Evolutionary conservation across 1,284 basidiomycete species (phyloP), one percentile per base, ranked within the genome.

Genomic region (Bjerkandera adusta): DNA sequence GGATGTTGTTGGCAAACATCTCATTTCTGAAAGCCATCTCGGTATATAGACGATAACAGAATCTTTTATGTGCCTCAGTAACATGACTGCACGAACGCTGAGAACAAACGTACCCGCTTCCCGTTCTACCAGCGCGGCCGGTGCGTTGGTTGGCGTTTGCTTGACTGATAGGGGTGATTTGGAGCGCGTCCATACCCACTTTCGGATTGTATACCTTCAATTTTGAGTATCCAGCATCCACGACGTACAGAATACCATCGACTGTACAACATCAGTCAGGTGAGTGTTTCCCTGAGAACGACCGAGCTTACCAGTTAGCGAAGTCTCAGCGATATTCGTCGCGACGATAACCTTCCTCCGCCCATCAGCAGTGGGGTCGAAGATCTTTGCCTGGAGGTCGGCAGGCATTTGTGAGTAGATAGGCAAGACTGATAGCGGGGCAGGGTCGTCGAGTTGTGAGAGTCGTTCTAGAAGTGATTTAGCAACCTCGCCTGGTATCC

Each of bases 321-420:
- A 99, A 0, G 97, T 99, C 68, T 99, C 97, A 3, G 97, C 97
- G 53, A 99, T 99, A 67, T 99, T 99, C 5, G 97, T 99, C 1
- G 97, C 96, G 0, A 99, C 94, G 52, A 99, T 93, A 46, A 96
- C 93, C 68, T 99, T 99, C 34, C 97, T 77, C 39, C 95, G 79
- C 5, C 96, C 97, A 64, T 98, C 92, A n/a, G 82, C 74, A 0
- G 96, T 95, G 2, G 95, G 84, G 53, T 95, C 88, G 61, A 99
- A 99, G 57, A 99, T 99, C 67, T 95, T 96, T 11, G 97, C 95
- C 64, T 99, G 97, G 26, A 99, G 70, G 69, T 99, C 97, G 1
- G 97, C 95, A 2, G 97, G 97, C 96, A 99, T 98, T 64, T 98
- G 96, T 2, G 97, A 99, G 69, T 99, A 99, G 59, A 99, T 99